A percentile compares a stretch with the other conserved stretches of the same genome.
Conservation (phyloP, 768 basidiomycete species). For the Panaeolus papilionaceus region DNA sequence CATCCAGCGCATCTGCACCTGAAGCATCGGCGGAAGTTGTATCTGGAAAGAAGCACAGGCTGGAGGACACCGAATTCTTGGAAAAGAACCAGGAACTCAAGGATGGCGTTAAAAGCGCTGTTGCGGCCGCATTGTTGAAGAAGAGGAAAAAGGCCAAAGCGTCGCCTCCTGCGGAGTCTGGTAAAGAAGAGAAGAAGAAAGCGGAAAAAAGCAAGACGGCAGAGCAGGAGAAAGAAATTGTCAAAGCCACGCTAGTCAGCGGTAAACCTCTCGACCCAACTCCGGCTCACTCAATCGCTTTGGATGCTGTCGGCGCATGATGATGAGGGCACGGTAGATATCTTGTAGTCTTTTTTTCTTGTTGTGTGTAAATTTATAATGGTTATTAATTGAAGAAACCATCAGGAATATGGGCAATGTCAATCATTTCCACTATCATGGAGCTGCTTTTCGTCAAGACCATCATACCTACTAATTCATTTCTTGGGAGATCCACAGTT, state of each 20-base stretch:
- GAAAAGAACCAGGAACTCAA: conserved; percentile 92
- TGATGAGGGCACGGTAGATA: background rate
- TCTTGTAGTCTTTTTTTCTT: background rate
- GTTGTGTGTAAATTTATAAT: background rate
- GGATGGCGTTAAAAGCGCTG: conserved; percentile 90
- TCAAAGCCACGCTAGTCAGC: conserved; percentile 20
- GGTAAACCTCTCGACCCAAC: conserved; percentile 19
- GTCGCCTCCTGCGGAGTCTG: conserved; percentile 34
- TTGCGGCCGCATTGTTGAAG: conserved; percentile 58
- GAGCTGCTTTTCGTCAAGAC: background rate
- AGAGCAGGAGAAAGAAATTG: background rate
- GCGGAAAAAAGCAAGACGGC: conserved; percentile 21
- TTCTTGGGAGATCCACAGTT: background rate
- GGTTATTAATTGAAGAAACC: background rate
- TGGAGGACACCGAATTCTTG: conserved; percentile 92
- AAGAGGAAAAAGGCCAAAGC: conserved; percentile 34
- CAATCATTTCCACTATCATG: background rate
- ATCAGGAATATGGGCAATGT: background rate
- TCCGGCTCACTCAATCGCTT: conserved; percentile 23
- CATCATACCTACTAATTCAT: background rate
- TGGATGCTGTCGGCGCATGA: conserved; percentile 40
- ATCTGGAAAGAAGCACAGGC: conserved; percentile 83
- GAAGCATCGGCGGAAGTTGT: conserved; percentile 49
- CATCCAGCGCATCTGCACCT: conserved; percentile 36
- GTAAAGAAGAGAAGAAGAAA: conserved; percentile 24